phyloP scores from a whole-genome alignment of 176 grass and related monocot species.

The Avena eriantha region DNA sequence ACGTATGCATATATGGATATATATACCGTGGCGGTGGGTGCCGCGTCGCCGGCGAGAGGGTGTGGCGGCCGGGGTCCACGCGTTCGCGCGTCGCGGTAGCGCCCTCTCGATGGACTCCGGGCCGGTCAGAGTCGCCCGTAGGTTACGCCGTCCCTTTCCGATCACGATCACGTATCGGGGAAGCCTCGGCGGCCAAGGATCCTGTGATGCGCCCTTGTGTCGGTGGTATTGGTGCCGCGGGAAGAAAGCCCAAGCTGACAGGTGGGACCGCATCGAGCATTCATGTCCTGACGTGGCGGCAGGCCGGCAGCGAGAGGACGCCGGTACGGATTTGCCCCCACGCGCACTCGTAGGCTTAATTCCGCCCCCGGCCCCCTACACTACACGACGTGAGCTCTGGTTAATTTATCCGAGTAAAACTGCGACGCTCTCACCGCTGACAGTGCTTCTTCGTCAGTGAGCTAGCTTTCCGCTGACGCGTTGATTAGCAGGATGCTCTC shows the following conservation, averaged over 20 bases:
- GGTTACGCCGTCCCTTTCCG: slow-evolving; percentile 59
- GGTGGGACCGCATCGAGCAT: background rate
- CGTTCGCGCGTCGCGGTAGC: background rate
- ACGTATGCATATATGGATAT: background rate
- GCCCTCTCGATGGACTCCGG: background rate
- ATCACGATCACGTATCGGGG: slow-evolving; percentile 39
- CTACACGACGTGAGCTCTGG: no score
- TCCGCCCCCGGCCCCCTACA: no score
- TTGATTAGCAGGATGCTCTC: background rate
- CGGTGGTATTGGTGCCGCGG: background rate
- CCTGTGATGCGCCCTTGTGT: slow-evolving; percentile 6
- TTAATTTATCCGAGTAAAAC: background rate
- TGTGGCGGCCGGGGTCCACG: slow-evolving; percentile 36
- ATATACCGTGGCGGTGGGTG: slow-evolving; percentile 30
- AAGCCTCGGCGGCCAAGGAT: background rate
- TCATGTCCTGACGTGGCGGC: slow-evolving; percentile 6
- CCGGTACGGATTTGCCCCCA: background rate
- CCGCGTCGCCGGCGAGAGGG: slow-evolving; percentile 3
- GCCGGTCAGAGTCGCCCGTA: background rate
- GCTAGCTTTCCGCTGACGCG: background rate
- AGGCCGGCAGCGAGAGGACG: background rate
- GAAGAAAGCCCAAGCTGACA: background rate
- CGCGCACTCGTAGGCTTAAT: background rate
- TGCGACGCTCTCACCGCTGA: no score
- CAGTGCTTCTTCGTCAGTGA: no score